Evolutionary conservation across 768 basidiomycete species (phyloP), one percentile per base, ranked within the genome.

Genomic region (Cytidiella melzeri): DNA sequence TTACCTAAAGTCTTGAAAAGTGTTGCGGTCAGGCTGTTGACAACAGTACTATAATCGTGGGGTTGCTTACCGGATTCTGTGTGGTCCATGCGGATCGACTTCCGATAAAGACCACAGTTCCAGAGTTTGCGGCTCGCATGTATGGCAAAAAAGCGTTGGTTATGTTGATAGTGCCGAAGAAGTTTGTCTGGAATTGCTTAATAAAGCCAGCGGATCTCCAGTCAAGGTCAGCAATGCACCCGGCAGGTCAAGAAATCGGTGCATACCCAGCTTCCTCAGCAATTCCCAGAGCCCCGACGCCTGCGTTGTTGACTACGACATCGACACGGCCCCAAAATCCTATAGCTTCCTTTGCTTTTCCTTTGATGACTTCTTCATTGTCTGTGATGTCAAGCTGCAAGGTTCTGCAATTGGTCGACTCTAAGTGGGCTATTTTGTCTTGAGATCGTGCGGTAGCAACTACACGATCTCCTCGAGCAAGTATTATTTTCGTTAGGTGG

Each of bases 81-180:
- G 65, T 53, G 49, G 59, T 67, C 54, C 61, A 68, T 10, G 46
- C 62, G 11, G 58, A 57, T 12, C 62, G 46, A 34, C 66, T 68
- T 12, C 66, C 67, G 13, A 68, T 55, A 25, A 67, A 48, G 15
- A 67, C 57, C 12, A 70, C 41, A 1, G 64, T 66, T 5, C 69
- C 69, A 23, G 53, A 44, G 26, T 57, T 47, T n/a, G 59, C 58
- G 24, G 41, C 30, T 15, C 69, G 63, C 62, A 70, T 61, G 46
- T 69, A 45, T 3, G 73, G 72, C 6, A 74, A 61, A n/a, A 67
- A 54, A 5, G 71, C 69, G 34, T 67, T 67, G n/a, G 64, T 69
- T 24, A 72, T 59, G 48, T 68, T 69, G 27, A 74, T 54, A 4
- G 62, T 56, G 2, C 73, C 72, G 38, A 70, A 69, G 47, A 72